These are phyloP conservation scores for Penicillium bialowiezense DNA, from an alignment of 495 filamentous ascomycete genomes.

Conservation along the genomic window DNA sequence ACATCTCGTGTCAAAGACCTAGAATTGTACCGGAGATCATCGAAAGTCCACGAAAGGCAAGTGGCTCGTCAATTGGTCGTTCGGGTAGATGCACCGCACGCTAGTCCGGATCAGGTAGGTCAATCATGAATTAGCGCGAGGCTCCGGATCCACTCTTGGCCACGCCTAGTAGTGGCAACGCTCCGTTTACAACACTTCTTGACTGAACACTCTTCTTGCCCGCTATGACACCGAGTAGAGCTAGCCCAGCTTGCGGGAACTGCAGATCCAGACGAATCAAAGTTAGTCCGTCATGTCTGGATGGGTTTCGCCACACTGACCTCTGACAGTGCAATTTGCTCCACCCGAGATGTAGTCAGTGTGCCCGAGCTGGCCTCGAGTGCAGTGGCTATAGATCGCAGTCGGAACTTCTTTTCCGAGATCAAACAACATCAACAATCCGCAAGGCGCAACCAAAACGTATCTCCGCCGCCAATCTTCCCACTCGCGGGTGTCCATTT, in stretches of 20 bases:
- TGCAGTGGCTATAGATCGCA: background rate
- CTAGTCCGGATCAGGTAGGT: background rate
- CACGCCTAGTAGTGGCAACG: background rate
- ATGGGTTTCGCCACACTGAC: background rate
- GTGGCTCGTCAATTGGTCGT: too few species aligned
- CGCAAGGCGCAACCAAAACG: background rate
- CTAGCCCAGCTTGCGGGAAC: constrained; percentile 1
- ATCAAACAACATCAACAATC: background rate
- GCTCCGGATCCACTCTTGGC: background rate
- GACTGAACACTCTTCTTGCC: background rate
- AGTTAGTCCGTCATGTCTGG: background rate
- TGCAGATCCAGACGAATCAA: background rate
- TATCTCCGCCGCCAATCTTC: background rate
- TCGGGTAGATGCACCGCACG: background rate
- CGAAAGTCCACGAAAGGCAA: background rate
- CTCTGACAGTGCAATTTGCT: background rate
- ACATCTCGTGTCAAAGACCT: too few species aligned
- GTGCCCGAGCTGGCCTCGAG: background rate
- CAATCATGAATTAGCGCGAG: background rate
- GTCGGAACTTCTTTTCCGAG: background rate
- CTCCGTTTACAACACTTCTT: background rate
- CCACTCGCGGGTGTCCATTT: too few species aligned
- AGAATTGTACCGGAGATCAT: background rate
- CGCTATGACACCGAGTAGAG: background rate
- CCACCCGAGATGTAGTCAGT: background rate